Evolutionary conservation across 2,329 filamentous ascomycete species (phyloP), one percentile per base, ranked within the genome.

Genomic region (Cercospora citrullina): DNA sequence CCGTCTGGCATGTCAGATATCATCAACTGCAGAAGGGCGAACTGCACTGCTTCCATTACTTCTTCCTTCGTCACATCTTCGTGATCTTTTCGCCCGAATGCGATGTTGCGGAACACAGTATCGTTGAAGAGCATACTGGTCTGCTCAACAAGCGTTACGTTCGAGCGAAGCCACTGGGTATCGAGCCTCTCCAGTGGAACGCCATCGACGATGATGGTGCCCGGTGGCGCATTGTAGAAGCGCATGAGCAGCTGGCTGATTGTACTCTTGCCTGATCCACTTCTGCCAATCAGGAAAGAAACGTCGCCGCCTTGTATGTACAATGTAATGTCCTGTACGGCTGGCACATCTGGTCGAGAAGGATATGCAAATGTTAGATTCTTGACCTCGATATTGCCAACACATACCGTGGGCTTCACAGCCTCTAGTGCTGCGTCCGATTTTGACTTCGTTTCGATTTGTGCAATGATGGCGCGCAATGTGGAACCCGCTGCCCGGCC

Each of bases 251-350:
- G 84, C 75, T 92, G 93, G 1, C 90, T 89, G 1, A 98, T 76
- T 0, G 94, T 98, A 73, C 93, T 97, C 78, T 98, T 98, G 0
- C 94, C 94, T 1, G 92, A 97, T 0, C 95, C 95, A 75, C 93
- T 97, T 74, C 86, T 87, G 0, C 94, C 95, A 60, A 97, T 87
- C 2, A 98, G 84, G 75, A 95, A 97, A 0, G 89, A 92, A 3
- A 90, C 88, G 69, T 91, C 84, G 0, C 91, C 90, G 0, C 90
- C 84, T 0, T 89, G 86, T 66, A 98, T 94, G 71, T 84, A 86
- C 69, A 97, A 85, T 0, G 84, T 89, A 0, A 87, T 86, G 6
- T 85, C 80, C 0, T 85, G 79, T 9, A 97, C 82, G 1, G 90
- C 89, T 0, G 79, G 76, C 18, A 86, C 84, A 1, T 85, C 80